phyloP scores from a whole-genome alignment of 1,139 yeast genomes.

The Blastobotrys serpentis region DNA sequence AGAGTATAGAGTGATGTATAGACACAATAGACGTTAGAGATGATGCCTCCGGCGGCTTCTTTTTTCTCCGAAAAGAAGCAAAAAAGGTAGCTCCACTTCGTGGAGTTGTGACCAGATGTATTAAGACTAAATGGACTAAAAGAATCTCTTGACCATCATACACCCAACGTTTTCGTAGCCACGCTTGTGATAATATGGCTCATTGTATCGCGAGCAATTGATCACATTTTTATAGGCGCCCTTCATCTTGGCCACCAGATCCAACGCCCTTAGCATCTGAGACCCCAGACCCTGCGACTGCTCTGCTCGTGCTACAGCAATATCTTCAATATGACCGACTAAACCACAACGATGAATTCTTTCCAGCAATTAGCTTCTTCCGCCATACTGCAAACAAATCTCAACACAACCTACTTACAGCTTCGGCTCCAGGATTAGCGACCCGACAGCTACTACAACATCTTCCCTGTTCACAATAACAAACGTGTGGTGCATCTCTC shows the following conservation, averaged over 20 bases:
- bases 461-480: slow-evolving; percentile 44
- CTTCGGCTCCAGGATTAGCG: slow-evolving; percentile 50
- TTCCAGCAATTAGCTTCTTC: no score
- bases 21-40: no score
- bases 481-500: slow-evolving; percentile 45
- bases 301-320: slow-evolving; percentile 68
- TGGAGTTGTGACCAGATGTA: no score
- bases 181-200: slow-evolving; percentile 73
- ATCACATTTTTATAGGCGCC: slow-evolving; percentile 76
- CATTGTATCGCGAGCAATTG: slow-evolving; percentile 69
- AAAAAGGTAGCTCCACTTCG: not conserved
- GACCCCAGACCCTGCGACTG: slow-evolving; percentile 76
- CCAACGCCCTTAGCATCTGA: slow-evolving; percentile 54
- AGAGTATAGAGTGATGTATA: not conserved
- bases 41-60: no score
- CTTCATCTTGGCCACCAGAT: slow-evolving; percentile 48
- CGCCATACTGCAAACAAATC: no score
- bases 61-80: not conserved
- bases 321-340: slow-evolving; percentile 95
- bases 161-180: slow-evolving; percentile 47
- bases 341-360: slow-evolving; percentile 64
- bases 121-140: no score
- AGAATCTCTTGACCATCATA: slow-evolving; percentile 25
- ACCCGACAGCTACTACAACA: slow-evolving; percentile 39
- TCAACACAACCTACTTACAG: slow-evolving; percentile 23